Evolutionary conservation across 2,329 filamentous ascomycete species (phyloP).

Genomic region (Apiospora saccharicola): DNA sequence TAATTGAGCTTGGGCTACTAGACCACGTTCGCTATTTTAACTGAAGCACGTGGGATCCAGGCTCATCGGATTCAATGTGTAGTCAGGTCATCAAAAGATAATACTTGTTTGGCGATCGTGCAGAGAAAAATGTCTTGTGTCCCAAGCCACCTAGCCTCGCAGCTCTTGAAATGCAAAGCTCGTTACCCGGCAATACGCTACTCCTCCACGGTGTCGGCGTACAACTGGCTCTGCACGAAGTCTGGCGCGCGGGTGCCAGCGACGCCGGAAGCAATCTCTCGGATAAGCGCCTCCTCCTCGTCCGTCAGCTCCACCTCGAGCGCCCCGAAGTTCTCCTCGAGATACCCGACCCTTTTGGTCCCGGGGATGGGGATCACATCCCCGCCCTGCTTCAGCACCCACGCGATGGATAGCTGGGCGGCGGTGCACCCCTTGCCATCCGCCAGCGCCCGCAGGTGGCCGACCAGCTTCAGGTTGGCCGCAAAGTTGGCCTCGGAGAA

Average conservation of each 20-base stretch:
- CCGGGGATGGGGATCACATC: conserved; percentile 49
- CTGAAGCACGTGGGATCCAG: too few relatives aligned
- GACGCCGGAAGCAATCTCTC: conserved; percentile 36
- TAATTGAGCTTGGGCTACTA: too few relatives aligned
- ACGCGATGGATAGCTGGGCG: conserved; percentile 63
- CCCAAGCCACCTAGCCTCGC: too few relatives aligned
- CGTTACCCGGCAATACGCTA: background rate
- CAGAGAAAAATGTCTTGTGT: too few relatives aligned
- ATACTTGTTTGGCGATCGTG: too few relatives aligned
- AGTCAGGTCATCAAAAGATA: too few relatives aligned
- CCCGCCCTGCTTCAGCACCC: conserved; percentile 55
- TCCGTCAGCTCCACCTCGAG: conserved; percentile 43
- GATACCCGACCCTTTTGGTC: conserved; percentile 41
- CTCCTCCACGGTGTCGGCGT: conserved; percentile 1
- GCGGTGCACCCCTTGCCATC: conserved; percentile 49
- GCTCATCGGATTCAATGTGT: too few relatives aligned
- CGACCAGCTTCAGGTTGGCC: conserved; percentile 50
- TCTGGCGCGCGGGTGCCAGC: background rate
- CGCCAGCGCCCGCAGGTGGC: conserved; percentile 38
- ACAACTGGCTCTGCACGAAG: background rate
- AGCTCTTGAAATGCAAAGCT: too few relatives aligned
- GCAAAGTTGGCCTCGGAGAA: conserved; percentile 57
- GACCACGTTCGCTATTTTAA: too few relatives aligned
- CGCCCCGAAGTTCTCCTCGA: conserved; percentile 44
- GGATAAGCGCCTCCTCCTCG: conserved; percentile 42